A percentile compares a stretch with the other conserved stretches of the same genome.
Conservation (phyloP, 208 protist species). For the Trypanosomatidae sp. region DNA sequence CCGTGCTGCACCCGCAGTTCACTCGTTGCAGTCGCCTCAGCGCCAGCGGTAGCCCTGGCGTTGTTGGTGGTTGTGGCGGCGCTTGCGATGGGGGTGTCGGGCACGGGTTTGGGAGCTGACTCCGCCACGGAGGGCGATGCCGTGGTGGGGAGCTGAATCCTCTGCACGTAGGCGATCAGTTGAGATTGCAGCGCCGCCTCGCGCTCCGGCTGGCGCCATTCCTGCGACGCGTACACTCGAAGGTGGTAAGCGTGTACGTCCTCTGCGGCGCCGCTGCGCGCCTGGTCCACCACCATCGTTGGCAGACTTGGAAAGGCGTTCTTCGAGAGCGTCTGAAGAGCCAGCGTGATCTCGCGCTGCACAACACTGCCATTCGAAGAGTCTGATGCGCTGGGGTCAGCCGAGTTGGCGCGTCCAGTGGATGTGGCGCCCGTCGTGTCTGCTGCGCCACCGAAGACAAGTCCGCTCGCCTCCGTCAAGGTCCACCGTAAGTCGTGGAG, state of each 20-base stretch:
- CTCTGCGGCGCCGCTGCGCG: not conserved
- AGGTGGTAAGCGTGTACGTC: conserved; percentile 27
- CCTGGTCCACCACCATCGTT: conserved; percentile 16
- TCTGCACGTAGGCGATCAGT: conserved; percentile 12
- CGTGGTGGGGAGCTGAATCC: not conserved
- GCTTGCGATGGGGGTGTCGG: not conserved
- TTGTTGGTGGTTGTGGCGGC: not conserved
- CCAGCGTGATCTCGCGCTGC: conserved; percentile 18
- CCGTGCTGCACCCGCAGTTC: conserved; percentile 1
- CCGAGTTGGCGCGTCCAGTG: not conserved
- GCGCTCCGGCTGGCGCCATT: conserved; percentile 2
- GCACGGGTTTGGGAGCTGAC: not conserved
- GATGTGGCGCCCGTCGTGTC: not conserved
- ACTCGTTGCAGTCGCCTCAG: not conserved
- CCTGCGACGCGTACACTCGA: conserved; percentile 18
- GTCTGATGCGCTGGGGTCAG: not conserved
- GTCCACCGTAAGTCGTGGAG: conserved; percentile 9
- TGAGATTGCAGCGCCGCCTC: conserved; percentile 6
- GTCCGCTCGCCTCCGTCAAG: not conserved
- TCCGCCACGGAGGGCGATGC: not conserved
- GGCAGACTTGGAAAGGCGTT: conserved; percentile 13
- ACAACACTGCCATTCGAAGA: not conserved
- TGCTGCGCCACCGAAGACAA: not conserved
- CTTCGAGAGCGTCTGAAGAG: conserved; percentile 20
- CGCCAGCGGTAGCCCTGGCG: too few species aligned